These are phyloP conservation scores for Phoma sp. DNA, from an alignment of 2,329 filamentous ascomycete genomes.

Conservation along the genomic window DNA sequence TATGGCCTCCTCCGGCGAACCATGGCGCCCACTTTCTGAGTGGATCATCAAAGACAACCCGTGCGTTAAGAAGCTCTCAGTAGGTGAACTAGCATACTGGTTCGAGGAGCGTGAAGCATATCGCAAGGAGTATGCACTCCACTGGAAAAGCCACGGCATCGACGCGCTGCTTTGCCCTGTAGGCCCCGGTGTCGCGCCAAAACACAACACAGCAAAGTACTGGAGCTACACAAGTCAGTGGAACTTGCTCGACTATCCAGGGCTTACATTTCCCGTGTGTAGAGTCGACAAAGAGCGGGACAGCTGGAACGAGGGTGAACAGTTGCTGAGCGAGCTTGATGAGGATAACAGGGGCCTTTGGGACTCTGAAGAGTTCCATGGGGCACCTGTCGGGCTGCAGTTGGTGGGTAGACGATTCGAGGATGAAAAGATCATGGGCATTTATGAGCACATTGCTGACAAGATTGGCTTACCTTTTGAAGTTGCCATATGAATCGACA, in stretches of 20 bases:
- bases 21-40: constrained; percentile 63
- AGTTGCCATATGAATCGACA: no score
- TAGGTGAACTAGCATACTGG: constrained; percentile 54
- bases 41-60: constrained; percentile 66
- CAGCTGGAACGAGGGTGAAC: constrained; percentile 38
- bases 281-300: constrained; percentile 53
- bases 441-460: constrained; percentile 45
- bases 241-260: constrained; percentile 73
- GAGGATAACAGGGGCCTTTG: constrained; percentile 56
- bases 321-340: constrained; percentile 55
- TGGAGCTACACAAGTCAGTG: constrained; percentile 72
- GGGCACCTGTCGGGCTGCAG: constrained; percentile 61
- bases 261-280: constrained; percentile 63
- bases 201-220: constrained; percentile 60
- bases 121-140: constrained; percentile 52
- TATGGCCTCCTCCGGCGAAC: constrained; percentile 63
- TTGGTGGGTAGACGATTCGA: constrained; percentile 60
- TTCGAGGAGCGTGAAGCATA: constrained; percentile 53
- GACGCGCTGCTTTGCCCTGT: constrained; percentile 70
- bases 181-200: constrained; percentile 61
- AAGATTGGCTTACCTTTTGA: constrained; percentile 33
- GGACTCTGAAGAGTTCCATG: constrained; percentile 55
- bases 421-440: constrained; percentile 60
- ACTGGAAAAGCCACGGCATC: constrained; percentile 54
- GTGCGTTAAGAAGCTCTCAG: constrained; percentile 49